Conservation (phyloP, 139 green algal genomes). For the Zygnema cylindricum region DNA sequence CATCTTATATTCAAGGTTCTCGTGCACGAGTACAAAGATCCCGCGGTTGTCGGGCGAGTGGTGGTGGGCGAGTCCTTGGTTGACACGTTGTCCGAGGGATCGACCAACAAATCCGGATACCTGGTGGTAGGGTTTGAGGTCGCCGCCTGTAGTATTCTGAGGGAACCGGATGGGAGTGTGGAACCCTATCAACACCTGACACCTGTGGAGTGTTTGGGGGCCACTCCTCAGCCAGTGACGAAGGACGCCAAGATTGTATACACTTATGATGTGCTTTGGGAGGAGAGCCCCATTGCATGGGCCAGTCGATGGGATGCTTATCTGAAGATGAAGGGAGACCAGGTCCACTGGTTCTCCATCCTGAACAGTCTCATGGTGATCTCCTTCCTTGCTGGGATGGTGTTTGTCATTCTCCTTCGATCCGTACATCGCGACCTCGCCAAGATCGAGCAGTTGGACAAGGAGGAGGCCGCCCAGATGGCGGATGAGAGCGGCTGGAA, state of each 20-base stretch:
- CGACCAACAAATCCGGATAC: conserved; percentile 61
- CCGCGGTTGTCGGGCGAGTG: conserved; percentile 28
- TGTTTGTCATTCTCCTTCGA: conserved; percentile 56
- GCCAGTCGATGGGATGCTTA: conserved; percentile 93
- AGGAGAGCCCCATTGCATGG: conserved; percentile 84
- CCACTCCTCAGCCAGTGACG: conserved; percentile 67
- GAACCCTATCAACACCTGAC: background rate
- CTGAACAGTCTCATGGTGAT: conserved; percentile 94
- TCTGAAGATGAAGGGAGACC: conserved; percentile 82
- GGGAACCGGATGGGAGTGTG: background rate
- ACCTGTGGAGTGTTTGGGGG: conserved; percentile 30
- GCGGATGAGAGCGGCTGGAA: conserved; percentile 95
- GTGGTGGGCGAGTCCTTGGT: conserved; percentile 17
- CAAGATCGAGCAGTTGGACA: conserved; percentile 91
- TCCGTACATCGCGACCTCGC: conserved; percentile 90
- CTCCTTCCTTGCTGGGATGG: conserved; percentile 82
- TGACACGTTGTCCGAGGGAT: conserved; percentile 14
- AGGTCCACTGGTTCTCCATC: conserved; percentile 96
- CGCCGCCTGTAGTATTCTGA: conserved; percentile 72
- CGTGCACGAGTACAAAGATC: conserved; percentile 76
- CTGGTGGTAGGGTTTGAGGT: conserved; percentile 94
- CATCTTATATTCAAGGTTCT: conserved; percentile 82
- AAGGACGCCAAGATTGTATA: conserved; percentile 79
- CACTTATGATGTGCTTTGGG: conserved; percentile 93
- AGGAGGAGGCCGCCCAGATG: conserved; percentile 74